phyloP scores from a whole-genome alignment of 805 yeast genomes.

The Candida verbasci region DNA sequence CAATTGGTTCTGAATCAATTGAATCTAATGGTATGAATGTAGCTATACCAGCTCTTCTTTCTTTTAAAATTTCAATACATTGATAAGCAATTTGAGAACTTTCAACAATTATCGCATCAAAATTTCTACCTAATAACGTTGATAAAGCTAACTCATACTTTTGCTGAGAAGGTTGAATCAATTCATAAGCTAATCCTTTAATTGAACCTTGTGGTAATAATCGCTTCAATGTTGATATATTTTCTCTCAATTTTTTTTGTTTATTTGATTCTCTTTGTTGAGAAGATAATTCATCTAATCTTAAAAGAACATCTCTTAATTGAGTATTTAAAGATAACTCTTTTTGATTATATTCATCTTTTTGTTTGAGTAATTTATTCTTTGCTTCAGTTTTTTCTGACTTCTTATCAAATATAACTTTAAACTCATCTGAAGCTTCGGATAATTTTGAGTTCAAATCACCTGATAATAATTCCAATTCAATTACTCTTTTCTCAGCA shows the following conservation, averaged over 20 bases:
- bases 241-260: constrained; percentile 69
- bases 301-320: constrained; percentile 54
- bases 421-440: constrained; percentile 26
- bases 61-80: constrained; percentile 76
- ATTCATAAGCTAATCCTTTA: constrained; percentile 72
- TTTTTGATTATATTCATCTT: constrained; percentile 35
- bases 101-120: constrained; percentile 84
- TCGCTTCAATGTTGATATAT: constrained; percentile 62
- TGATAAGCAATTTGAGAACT: constrained; percentile 61
- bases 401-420: constrained; percentile 25
- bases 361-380: constrained; percentile 25
- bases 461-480: constrained; percentile 31
- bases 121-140: constrained; percentile 71
- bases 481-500: constrained; percentile 35
- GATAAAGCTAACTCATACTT: constrained; percentile 72
- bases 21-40: constrained; percentile 87
- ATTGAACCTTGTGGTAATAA: constrained; percentile 74
- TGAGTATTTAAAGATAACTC: constrained; percentile 62
- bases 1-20: constrained; percentile 49
- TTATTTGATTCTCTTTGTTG: constrained; percentile 69
- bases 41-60: constrained; percentile 79
- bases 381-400: constrained; percentile 22
- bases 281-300: constrained; percentile 70
- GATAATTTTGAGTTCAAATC: constrained; percentile 33
- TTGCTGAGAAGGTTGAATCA: constrained; percentile 71